Conservation (phyloP, 768 basidiomycete species). For the Trametes cingulata region DNA sequence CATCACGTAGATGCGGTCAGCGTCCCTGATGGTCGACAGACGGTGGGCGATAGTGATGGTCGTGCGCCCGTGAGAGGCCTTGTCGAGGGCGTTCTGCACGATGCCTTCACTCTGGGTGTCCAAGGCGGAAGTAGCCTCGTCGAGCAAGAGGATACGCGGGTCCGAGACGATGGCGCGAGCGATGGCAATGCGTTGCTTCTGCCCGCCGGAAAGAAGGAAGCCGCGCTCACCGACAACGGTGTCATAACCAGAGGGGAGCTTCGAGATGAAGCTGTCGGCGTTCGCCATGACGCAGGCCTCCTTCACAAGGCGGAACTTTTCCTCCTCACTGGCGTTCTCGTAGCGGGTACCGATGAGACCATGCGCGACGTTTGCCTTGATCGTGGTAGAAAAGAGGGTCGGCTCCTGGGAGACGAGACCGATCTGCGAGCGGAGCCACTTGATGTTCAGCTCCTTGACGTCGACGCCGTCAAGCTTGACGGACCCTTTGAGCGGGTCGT, state of each 20-base stretch:
- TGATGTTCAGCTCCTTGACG: constrained; percentile 73
- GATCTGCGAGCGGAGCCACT: constrained; percentile 85
- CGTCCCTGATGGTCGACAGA: constrained; percentile 82
- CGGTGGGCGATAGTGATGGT: constrained; percentile 82
- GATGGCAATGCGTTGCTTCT: constrained; percentile 87
- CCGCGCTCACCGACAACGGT: constrained; percentile 90
- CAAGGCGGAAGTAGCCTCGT: constrained; percentile 84
- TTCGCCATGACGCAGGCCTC: constrained; percentile 88
- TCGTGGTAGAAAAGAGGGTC: constrained; percentile 79
- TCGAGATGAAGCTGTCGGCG: constrained; percentile 81
- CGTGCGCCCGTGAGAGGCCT: constrained; percentile 75
- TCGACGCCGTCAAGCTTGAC: constrained; percentile 77
- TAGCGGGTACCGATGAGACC: constrained; percentile 75
- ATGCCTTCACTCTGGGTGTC: constrained; percentile 84
- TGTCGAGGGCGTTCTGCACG: constrained; percentile 91
- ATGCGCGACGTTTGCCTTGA: constrained; percentile 79
- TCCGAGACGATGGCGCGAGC: constrained; percentile 88
- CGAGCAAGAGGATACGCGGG: constrained; percentile 82
- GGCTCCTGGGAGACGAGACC: constrained; percentile 91
- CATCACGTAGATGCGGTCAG: constrained; percentile 85
- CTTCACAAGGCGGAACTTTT: constrained; percentile 75
- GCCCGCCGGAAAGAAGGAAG: constrained; percentile 81
- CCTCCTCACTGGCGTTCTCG: constrained; percentile 68
- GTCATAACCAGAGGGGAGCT: constrained; percentile 80
- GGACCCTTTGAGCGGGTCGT: constrained; percentile 69